phyloP scores from a whole-genome alignment of 345 rosid genomes.

The Aethionema arabicum region DNA sequence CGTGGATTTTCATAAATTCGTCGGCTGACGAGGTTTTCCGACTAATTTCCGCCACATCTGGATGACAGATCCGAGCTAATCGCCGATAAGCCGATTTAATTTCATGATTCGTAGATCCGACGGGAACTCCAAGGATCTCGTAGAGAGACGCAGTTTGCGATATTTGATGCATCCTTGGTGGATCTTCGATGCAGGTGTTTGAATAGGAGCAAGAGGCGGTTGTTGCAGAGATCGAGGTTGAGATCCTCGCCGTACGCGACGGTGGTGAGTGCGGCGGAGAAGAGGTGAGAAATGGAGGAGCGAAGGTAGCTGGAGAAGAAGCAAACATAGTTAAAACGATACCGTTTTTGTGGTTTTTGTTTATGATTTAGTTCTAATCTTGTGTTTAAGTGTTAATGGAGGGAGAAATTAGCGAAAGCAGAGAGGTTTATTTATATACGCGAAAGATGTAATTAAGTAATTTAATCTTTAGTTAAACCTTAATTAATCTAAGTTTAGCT shows the following conservation, averaged over 20 bases:
- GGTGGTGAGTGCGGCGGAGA: constrained; percentile 32
- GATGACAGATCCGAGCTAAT: constrained; percentile 71
- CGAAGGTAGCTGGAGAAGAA: constrained; percentile 31
- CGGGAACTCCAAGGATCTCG: constrained; percentile 61
- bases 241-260: constrained; percentile 22
- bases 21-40: constrained; percentile 54
- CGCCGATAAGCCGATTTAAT: constrained; percentile 82
- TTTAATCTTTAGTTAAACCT: too few relatives aligned
- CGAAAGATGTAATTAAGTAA: too few relatives aligned
- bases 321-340: constrained; percentile 38
- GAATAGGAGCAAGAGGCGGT: constrained; percentile 24
- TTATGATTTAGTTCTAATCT: too few relatives aligned
- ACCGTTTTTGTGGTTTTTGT: constrained; percentile 5
- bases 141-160: constrained; percentile 49
- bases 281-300: constrained; percentile 23
- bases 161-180: constrained; percentile 21
- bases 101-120: constrained; percentile 61
- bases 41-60: constrained; percentile 56
- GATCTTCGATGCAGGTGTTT: constrained; percentile 23
- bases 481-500: too few relatives aligned
- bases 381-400: not conserved
- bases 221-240: constrained; percentile 18
- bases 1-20: constrained; percentile 75
- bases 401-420: not conserved
- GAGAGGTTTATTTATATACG: too few relatives aligned